A percentile compares a stretch with the other conserved stretches of the same genome.
phyloP scores from a whole-genome alignment of 306 rosid genomes.

The Malus asiatica region DNA sequence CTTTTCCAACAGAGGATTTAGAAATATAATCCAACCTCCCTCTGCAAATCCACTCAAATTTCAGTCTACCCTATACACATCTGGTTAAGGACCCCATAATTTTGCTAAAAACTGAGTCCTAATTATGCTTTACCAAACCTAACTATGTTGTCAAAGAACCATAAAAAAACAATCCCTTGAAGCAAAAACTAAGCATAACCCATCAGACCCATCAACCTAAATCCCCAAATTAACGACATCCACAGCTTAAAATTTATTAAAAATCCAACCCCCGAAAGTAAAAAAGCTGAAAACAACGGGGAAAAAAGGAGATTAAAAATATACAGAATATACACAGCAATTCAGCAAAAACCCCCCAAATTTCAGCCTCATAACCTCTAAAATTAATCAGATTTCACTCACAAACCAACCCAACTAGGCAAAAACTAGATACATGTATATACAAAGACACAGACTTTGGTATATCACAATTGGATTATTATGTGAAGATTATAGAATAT shows the following conservation, averaged over 20 bases:
- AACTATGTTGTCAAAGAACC: slow-evolving; percentile 15
- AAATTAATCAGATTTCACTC: background rate
- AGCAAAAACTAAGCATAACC: slow-evolving; percentile 21
- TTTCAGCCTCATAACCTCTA: background rate
- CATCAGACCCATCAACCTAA: slow-evolving; percentile 10
- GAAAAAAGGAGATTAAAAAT: background rate
- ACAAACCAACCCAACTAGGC: slow-evolving; percentile 5
- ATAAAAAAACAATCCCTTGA: slow-evolving; percentile 19
- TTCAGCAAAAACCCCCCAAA: background rate
- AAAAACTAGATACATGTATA: background rate
- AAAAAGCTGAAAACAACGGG: background rate
- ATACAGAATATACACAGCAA: background rate
- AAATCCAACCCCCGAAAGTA: slow-evolving; percentile 10
- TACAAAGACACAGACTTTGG: background rate
- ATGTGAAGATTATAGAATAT: background rate
- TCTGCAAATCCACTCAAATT: background rate
- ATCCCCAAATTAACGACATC: slow-evolving; percentile 9
- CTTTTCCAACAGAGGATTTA: slow-evolving; percentile 1
- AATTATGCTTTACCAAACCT: slow-evolving; percentile 2
- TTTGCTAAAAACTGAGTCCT: background rate
- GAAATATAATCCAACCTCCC: background rate
- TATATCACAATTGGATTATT: background rate
- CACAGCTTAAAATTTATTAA: background rate
- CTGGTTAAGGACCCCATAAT: background rate
- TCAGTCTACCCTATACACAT: background rate